A percentile compares a stretch with the other conserved stretches of the same genome.
phyloP scores from a whole-genome alignment of 2,329 filamentous ascomycete genomes.

The Trichoderma oligosporum region DNA sequence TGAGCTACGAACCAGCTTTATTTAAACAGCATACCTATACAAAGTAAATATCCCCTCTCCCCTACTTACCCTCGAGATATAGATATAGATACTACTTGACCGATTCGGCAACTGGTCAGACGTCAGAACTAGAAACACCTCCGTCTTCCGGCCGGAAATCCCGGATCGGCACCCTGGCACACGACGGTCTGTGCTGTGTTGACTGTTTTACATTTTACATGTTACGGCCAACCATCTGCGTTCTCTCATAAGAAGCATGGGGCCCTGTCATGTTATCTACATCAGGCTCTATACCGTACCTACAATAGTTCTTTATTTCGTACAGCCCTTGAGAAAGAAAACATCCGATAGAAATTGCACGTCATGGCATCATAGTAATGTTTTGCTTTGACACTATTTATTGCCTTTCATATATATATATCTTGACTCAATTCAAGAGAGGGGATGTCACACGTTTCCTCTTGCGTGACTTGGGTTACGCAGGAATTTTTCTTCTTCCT shows the following conservation, averaged over 20 bases:
- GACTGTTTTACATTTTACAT: background rate
- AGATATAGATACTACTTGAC: too few relatives aligned
- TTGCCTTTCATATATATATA: conserved; percentile 22
- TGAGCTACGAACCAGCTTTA: too few relatives aligned
- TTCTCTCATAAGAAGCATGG: too few relatives aligned
- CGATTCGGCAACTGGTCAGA: background rate
- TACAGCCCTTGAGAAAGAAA: too few relatives aligned
- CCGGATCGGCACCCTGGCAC: background rate
- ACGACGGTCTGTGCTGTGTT: background rate
- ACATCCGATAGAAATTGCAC: too few relatives aligned
- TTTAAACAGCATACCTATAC: too few relatives aligned
- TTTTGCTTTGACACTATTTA: conserved; percentile 10
- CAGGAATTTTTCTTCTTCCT: conserved; percentile 23
- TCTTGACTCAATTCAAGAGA: conserved; percentile 36
- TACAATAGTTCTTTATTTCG: too few relatives aligned
- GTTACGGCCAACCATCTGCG: too few relatives aligned
- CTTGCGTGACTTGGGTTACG: conserved; percentile 27
- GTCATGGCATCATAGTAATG: too few relatives aligned
- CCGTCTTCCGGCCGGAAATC: background rate
- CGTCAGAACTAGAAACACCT: background rate
- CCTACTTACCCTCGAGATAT: background rate
- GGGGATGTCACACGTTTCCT: conserved; percentile 36
- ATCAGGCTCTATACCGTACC: too few relatives aligned
- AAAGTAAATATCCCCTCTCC: too few relatives aligned
- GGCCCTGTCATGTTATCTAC: too few relatives aligned